Percentiles rank a stretch among this genome's conserved stretches.
Conservation (phyloP, 768 basidiomycete genomes). For the Boletus reticuloceps region DNA sequence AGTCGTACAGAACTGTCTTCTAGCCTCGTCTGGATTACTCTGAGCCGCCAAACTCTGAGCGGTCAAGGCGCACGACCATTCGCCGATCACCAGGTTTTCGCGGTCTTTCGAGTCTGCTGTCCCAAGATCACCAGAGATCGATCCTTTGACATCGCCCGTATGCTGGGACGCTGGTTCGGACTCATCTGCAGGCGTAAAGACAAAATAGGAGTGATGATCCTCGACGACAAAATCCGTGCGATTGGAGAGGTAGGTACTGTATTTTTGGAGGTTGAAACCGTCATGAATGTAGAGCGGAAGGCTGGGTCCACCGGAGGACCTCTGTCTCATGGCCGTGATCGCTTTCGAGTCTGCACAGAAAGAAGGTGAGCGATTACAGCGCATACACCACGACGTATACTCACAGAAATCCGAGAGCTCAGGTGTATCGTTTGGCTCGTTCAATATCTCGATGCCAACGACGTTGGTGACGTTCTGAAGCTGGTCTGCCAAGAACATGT, state of each 20-base stretch:
- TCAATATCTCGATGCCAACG: constrained; percentile 58
- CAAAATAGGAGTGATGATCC: constrained; percentile 75
- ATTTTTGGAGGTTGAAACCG: constrained; percentile 49
- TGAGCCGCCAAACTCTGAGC: constrained; percentile 49
- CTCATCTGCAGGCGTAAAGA: constrained; percentile 57
- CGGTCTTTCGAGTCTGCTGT: constrained; percentile 32
- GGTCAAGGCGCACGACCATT: constrained; percentile 52
- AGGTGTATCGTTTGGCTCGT: constrained; percentile 50
- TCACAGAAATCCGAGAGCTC: constrained; percentile 41
- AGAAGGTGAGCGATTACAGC: background rate
- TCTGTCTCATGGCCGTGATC: constrained; percentile 21
- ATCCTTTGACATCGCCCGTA: constrained; percentile 35
- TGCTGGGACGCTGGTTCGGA: constrained; percentile 44
- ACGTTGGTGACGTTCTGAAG: constrained; percentile 46
- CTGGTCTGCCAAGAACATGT: constrained; percentile 36
- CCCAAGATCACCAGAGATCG: constrained; percentile 8
- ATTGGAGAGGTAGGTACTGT: constrained; percentile 42
- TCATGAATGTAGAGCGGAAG: constrained; percentile 72
- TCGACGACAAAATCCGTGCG: constrained; percentile 63
- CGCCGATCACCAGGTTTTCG: constrained; percentile 47
- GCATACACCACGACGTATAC: background rate
- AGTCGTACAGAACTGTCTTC: constrained; percentile 50
- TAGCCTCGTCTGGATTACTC: constrained; percentile 41
- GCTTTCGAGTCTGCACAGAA: constrained; percentile 14
- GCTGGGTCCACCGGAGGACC: constrained; percentile 19